Evolutionary conservation across 1,284 basidiomycete species (phyloP).

Genomic region (Tremellales sp.): DNA sequence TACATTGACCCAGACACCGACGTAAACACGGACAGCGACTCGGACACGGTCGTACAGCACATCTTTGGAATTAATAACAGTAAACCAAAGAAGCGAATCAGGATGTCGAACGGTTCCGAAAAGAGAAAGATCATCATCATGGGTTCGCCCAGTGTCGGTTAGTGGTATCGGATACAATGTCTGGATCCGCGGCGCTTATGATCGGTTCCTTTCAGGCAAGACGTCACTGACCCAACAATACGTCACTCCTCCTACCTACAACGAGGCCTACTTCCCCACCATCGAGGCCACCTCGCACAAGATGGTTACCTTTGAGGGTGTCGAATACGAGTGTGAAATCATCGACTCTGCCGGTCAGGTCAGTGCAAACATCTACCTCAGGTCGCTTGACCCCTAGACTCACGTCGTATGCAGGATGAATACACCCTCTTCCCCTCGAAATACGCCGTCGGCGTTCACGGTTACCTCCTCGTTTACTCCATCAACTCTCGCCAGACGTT

Average conservation of each 20-base stretch:
- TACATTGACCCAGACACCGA: too few relatives aligned
- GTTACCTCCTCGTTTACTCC: constrained; percentile 89
- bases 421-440: constrained; percentile 78
- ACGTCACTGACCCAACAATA: constrained; percentile 72
- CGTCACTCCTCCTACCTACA: constrained; percentile 62
- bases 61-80: too few relatives aligned
- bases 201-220: constrained; percentile 57
- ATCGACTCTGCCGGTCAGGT: constrained; percentile 93
- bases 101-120: too few relatives aligned
- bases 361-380: constrained; percentile 22
- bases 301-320: constrained; percentile 74
- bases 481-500: constrained; percentile 89
- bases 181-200: background rate
- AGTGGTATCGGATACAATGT: constrained; percentile 41
- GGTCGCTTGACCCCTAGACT: background rate
- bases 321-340: constrained; percentile 91
- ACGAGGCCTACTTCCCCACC: constrained; percentile 88
- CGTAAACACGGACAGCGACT: too few relatives aligned
- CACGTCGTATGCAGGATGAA: constrained; percentile 61
- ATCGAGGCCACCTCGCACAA: constrained; percentile 89
- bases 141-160: constrained; percentile 74
- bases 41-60: too few relatives aligned
- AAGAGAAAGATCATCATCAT: constrained; percentile 81
- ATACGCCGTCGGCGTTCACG: constrained; percentile 77
- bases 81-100: too few relatives aligned